Evolutionary conservation across 2,329 filamentous ascomycete genomes (phyloP).

Genomic region (Helotiales sp.): DNA sequence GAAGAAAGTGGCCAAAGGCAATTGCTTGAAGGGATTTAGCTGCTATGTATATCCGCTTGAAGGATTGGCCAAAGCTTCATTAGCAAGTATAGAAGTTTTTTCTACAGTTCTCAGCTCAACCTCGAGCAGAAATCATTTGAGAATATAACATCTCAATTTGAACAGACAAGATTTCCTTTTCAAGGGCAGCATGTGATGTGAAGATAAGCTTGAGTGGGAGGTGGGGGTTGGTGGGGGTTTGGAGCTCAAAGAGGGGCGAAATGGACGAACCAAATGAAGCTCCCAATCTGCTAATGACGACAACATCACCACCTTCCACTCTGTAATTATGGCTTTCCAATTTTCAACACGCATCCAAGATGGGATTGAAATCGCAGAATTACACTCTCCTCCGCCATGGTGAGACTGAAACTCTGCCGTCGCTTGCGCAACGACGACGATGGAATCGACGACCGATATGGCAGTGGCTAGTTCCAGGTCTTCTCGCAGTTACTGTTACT

Average conservation of each 20-base stretch:
- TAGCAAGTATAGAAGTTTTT: too few species aligned
- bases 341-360: neutral
- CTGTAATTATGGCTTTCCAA: neutral
- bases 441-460: constrained; percentile 6
- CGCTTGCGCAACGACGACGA: neutral
- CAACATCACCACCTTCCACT: neutral
- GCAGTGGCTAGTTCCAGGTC: constrained; percentile 12
- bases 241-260: neutral
- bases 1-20: too few species aligned
- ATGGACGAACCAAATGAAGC: neutral
- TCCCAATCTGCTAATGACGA: neutral
- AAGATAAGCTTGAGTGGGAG: neutral
- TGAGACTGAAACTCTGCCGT: constrained; percentile 3
- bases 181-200: neutral
- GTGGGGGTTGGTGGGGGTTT: constrained; percentile 3
- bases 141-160: too few species aligned
- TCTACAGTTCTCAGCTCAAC: too few species aligned
- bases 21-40: too few species aligned
- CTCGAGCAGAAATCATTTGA: too few species aligned
- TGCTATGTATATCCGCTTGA: too few species aligned
- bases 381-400: constrained; percentile 22
- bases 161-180: neutral
- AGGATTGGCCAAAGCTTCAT: too few species aligned
- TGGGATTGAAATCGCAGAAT: constrained; percentile 14
- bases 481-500: constrained; percentile 6